Percentiles rank a stretch among this genome's conserved stretches.
Evolutionary conservation across 2,329 filamentous ascomycete genomes (phyloP).

Genomic region (Neonectria coccinea): DNA sequence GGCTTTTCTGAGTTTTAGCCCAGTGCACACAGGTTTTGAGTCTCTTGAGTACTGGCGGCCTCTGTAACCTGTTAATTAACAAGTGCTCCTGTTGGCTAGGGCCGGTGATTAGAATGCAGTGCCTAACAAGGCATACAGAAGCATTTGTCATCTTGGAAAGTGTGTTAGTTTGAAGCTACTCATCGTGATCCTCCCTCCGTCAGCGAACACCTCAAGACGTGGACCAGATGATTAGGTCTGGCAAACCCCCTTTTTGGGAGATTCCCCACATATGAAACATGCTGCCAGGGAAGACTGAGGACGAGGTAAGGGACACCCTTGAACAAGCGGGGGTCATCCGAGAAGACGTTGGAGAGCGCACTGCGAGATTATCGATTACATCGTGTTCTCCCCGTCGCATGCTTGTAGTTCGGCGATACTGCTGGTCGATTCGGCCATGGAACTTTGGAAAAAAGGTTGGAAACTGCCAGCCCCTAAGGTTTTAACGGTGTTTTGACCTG

Average conservation of each 20-base stretch:
- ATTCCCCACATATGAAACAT: constrained; percentile 38
- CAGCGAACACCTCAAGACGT: constrained; percentile 2
- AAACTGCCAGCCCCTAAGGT: constrained; percentile 16
- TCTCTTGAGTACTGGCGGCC: not conserved
- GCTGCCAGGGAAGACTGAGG: constrained; percentile 25
- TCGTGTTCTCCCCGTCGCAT: constrained; percentile 32
- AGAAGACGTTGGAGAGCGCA: constrained; percentile 15
- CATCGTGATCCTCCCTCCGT: not conserved
- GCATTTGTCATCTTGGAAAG: not conserved
- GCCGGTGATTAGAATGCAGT: too few relatives aligned
- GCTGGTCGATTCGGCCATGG: constrained; percentile 28
- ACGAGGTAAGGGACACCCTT: constrained; percentile 29
- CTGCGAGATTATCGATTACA: constrained; percentile 27
- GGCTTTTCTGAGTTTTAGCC: too few relatives aligned
- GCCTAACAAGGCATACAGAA: not conserved
- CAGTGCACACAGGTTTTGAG: not conserved
- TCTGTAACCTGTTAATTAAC: not conserved
- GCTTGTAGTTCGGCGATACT: constrained; percentile 21
- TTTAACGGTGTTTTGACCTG: constrained; percentile 18
- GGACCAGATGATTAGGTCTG: constrained; percentile 8
- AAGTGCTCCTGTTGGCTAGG: not conserved
- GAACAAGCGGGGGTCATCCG: constrained; percentile 22
- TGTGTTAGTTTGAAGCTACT: not conserved
- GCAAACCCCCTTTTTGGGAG: constrained; percentile 26
- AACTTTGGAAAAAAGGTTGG: constrained; percentile 14